Evolutionary conservation across 2,329 filamentous ascomycete species (phyloP), one percentile per base, ranked within the genome.

Genomic region (Fusarium sp.): DNA sequence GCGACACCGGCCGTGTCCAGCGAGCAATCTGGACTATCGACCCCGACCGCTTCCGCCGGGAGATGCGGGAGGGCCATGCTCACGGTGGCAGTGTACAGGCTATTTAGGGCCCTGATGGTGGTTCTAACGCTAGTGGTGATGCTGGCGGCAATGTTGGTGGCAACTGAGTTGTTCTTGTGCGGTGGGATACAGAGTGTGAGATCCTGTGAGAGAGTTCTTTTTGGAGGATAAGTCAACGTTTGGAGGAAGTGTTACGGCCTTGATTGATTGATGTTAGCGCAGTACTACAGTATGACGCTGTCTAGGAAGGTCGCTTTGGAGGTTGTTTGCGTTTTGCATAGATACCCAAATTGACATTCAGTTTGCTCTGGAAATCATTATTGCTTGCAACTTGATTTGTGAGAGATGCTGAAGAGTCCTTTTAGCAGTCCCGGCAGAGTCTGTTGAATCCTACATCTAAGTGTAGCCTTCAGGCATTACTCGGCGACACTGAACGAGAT

Each of bases 61-160:
- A 50, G 47, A 9, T 33, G 10, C 28, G 10, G 0, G 47, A 33
- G 2, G 47, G 30, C 4, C 11, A 23, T 15, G 7, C 6, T 10
- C 13, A n/a, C 12, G 1, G 18, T 16, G 28, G 8, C 6, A 11
- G 30, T 18, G 21, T 15, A 12, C 9, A 2, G 15, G 7, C 10
- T n/a, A 0, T 12, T 21, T 1, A 2, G 28, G 10, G 46, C 28
- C 46, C 15, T 21, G 21, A 2, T 3, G 19, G 13, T 30, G 1
- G 21, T 12, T 18, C 16, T 4, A 19, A 44, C 7, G 16, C 42
- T 19, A 23, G 43, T 21, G 37, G 5, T 8, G 10, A 38, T 38
- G 19, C 19, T 30, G 25, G 9, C 21, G 28, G 15, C 16, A n/a
- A 30, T n/a, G 46, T 10, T 13, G 21, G 46, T 4, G 15, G 28